A percentile compares a stretch with the other conserved stretches of the same genome.
Conservation (phyloP, 225 moss, liverwort and hornwort species). For the Takakia lepidozioides region DNA sequence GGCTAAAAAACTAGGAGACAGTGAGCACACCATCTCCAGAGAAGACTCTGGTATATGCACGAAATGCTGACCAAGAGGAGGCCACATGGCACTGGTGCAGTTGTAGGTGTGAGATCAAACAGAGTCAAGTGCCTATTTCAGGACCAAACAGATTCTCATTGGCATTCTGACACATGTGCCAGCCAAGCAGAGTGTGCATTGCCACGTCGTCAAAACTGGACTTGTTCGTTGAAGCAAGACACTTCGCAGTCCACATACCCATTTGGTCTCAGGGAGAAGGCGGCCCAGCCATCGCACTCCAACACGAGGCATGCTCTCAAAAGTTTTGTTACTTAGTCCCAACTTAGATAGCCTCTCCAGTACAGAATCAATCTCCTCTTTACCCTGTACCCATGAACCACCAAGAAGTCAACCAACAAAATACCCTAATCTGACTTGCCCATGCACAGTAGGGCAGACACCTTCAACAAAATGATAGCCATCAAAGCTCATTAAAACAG, state of each 20-base stretch:
- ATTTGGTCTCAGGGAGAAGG: constrained; percentile 55
- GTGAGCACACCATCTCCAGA: no score
- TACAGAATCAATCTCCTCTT: constrained; percentile 52
- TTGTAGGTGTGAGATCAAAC: neutral
- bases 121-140: neutral
- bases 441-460: no score
- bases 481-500: no score
- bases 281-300: constrained; percentile 70
- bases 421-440: neutral
- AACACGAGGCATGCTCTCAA: constrained; percentile 57
- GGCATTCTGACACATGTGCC: no score
- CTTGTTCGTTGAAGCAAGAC: no score
- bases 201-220: no score
- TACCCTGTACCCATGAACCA: constrained; percentile 29
- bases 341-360: constrained; percentile 26
- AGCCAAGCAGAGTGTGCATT: no score
- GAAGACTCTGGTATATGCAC: no score
- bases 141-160: neutral
- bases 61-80: no score
- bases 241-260: no score
- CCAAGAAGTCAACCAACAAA: neutral
- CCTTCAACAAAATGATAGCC: no score
- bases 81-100: neutral
- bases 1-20: no score
- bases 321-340: constrained; percentile 23